A percentile compares a stretch with the other conserved stretches of the same genome.
Evolutionary conservation across 1,139 yeast genomes (phyloP).

Genomic region (Hanseniaspora gamundiae): DNA sequence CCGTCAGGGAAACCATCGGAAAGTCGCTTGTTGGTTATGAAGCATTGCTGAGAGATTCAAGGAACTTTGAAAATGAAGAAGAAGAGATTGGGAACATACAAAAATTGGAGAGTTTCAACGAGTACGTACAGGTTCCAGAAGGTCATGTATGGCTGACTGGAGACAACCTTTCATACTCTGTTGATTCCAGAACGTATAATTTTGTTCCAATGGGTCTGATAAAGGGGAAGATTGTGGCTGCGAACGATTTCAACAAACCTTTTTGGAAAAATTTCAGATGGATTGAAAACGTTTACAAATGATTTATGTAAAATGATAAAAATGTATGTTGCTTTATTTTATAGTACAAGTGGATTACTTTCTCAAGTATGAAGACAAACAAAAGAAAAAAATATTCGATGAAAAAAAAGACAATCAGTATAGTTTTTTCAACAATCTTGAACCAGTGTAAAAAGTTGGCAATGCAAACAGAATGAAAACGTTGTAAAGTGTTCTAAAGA

Average conservation of each 20-base stretch:
- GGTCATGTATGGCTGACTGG: conserved; percentile 99
- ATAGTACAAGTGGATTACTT: neutral
- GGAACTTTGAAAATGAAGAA: conserved; percentile 12
- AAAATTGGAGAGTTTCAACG: conserved; percentile 30
- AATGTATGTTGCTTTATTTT: neutral
- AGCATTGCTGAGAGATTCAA: neutral
- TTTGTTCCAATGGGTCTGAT: conserved; percentile 80
- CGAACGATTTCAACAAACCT: conserved; percentile 29
- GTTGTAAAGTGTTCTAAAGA: conserved; percentile 55
- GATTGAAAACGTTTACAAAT: conserved; percentile 33
- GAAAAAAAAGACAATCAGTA: conserved; percentile 3
- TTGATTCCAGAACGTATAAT: conserved; percentile 83
- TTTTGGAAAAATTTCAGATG: conserved; percentile 35
- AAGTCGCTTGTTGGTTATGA: neutral
- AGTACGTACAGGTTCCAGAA: conserved; percentile 57
- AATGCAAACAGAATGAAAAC: conserved; percentile 36
- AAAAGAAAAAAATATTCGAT: neutral
- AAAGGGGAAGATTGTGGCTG: conserved; percentile 79
- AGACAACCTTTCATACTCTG: conserved; percentile 77
- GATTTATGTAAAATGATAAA: neutral
- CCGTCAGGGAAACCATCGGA: neutral
- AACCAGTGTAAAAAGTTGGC: conserved; percentile 55
- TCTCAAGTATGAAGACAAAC: no score
- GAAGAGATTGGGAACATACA: conserved; percentile 27
- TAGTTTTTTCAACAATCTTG: conserved; percentile 41